Base-by-base conservation (phyloP, 2,329 filamentous ascomycete species). In the Didymosphaeria variabile region DNA sequence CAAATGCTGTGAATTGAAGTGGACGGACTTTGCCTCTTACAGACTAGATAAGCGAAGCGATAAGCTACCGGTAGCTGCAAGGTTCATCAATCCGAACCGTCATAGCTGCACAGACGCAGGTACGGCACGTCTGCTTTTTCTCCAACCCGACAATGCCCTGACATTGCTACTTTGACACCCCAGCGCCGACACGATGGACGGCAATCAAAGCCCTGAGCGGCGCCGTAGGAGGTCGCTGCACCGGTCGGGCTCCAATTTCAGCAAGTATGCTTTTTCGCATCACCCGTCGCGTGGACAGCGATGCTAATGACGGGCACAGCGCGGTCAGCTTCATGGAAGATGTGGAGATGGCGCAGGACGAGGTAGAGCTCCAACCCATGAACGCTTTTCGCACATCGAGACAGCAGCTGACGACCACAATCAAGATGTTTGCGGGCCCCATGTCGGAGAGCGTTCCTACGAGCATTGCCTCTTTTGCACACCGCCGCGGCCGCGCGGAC, bases 301-400 rank as follows among this genome's bases (percentile, higher is more conserved):
- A 62, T 59, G 62, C 66, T 70, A 58, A 72, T 59, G 55, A 31
- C 9, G 26, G 55, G 56, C 23, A 23, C 60, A 85, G 82, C 67
- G 79, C 34, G 50, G 23, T 89, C 38, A 97, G 92, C 79, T 90
- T 97, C 69, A 90, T 97, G 70, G 93, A 93, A 68, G 93, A 97
- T 79, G 94, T 98, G n/a, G 94, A 97, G 77, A 98, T 99, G 95
- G 94, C 95, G 21, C 93, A 96, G 55, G 92, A 97, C 77, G 94
- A 98, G 87, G 92, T 95, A 74, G 72, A 77, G 68, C 72, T 77
- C 66, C 67, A 55, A 29, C 67, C 69, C 67, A 64, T 73, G 57
- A 53, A 59, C 57, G 67, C 58, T 32, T 58, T 65, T 52, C 67
- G 49, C 36, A 51, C 66, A 64, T 65, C 68, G 66, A 67, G 64